These are phyloP conservation scores for Isabelozyma rhagii DNA, from an alignment of 805 yeast species.

Conservation along the genomic window DNA sequence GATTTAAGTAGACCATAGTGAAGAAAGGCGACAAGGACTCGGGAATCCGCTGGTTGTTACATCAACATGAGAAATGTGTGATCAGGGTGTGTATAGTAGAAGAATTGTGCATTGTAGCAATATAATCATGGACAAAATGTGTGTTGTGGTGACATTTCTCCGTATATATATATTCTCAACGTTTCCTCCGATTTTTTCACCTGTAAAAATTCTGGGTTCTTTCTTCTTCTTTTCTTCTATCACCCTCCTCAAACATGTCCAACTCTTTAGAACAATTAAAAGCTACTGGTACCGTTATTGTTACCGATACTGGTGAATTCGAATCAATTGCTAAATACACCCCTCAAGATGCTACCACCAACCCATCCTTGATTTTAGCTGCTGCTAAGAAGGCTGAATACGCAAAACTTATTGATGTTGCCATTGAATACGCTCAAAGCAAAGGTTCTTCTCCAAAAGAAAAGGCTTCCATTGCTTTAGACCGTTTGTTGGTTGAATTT, in stretches of 20 bases:
- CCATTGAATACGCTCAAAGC: conserved; percentile 75
- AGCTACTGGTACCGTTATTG: conserved; percentile 93
- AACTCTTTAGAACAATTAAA: conserved; percentile 85
- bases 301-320: conserved; percentile 98
- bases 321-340: conserved; percentile 96
- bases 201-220: background rate
- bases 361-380: conserved; percentile 95
- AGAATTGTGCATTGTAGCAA: no score
- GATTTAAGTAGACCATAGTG: background rate
- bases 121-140: background rate
- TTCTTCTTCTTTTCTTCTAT: background rate
- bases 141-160: background rate
- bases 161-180: background rate
- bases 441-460: conserved; percentile 56
- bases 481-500: conserved; percentile 90
- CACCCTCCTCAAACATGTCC: conserved; percentile 17
- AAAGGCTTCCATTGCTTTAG: conserved; percentile 81
- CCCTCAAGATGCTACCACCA: conserved; percentile 99
- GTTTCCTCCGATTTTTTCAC: background rate
- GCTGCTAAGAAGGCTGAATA: conserved; percentile 90
- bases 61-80: background rate
- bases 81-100: no score
- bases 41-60: background rate
- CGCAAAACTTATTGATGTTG: conserved; percentile 84
- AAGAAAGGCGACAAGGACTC: background rate